Evolutionary conservation across 441 rosid genomes (phyloP), one percentile per base, ranked within the genome.

Genomic region (Populus tomentosa): DNA sequence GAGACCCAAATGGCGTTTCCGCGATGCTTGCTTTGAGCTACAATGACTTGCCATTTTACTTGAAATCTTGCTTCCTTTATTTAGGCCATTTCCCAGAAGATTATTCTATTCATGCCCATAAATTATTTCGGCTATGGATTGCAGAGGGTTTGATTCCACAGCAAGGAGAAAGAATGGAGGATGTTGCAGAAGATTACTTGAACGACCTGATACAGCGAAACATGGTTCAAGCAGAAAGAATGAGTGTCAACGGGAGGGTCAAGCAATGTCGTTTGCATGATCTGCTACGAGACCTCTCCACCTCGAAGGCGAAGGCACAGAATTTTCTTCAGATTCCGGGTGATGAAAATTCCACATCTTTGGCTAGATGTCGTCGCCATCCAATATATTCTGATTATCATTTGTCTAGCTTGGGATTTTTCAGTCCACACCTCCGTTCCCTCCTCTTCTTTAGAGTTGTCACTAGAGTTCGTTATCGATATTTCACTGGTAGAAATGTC

Each of bases 281-380:
- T 46, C 32, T 71, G n/a, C 33, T 71, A 21, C 30, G 75, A 28
- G 80, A 77, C n/a, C 65, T 77, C 59, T 20, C 74, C 26, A 23
- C 67, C 69, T 35, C 59, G 7, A 77, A 59, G 68, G 79, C 79
- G 16, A 70, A 63, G 74, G 32, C 32, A 20, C 36, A 14, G 82
- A 82, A 62, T 76, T 82, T 82, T 70, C 73, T 79, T 32, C 82
- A 82, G 23, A 70, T 77, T 62, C 85, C 76, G 24, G 70, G 78
- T 40, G 20, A 21, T 26, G 61, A 21, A 70, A 23, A 11, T 21
- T 9, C 3, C 5, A 30, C 59, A 2, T 46, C 78, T 76, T 59
- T 75, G 35, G 70, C 18, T 4, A 76, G 68, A 73, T 71, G 63
- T 10, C 82, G 82, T 3, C 82, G 77, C 35, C 78, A 79, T 36